These are phyloP conservation scores for Acanthamoeba rhysodes DNA, from an alignment of 208 protist species.

Conservation along the genomic window DNA sequence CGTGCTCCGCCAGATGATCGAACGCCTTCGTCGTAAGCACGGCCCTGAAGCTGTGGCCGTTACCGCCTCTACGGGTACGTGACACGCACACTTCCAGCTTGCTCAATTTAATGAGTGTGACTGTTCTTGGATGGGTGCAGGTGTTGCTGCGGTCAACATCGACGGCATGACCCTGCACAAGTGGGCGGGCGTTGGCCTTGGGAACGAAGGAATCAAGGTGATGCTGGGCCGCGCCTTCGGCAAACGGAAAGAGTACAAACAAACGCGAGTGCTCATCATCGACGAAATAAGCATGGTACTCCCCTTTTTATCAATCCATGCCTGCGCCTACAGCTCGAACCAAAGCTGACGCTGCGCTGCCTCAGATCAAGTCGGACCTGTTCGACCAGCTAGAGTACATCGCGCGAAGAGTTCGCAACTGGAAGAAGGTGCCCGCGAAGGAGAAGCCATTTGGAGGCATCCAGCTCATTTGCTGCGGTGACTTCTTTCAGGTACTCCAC, in stretches of 20 bases:
- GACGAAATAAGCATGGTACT: conserved; percentile 88
- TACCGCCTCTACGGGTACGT: conserved; percentile 84
- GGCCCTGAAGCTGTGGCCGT: conserved; percentile 67
- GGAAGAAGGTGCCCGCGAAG: not conserved
- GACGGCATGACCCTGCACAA: conserved; percentile 86
- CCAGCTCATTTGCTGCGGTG: conserved; percentile 82
- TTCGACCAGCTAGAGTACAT: conserved; percentile 81
- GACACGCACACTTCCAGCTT: too few species aligned
- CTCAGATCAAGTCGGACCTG: conserved; percentile 51
- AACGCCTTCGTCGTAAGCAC: not conserved
- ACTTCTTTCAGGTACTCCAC: conserved; percentile 80
- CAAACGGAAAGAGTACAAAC: conserved; percentile 50
- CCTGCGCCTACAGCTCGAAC: not conserved
- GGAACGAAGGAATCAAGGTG: conserved; percentile 4
- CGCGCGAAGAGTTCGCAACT: conserved; percentile 53
- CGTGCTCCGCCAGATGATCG: conserved; percentile 81
- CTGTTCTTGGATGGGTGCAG: not conserved
- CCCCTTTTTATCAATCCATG: not conserved
- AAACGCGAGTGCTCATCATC: conserved; percentile 72
- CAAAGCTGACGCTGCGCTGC: not conserved
- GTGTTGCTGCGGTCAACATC: conserved; percentile 83
- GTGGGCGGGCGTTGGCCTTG: conserved; percentile 82
- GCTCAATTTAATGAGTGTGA: not conserved
- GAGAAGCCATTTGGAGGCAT: conserved; percentile 82
- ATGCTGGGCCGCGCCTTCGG: conserved; percentile 13